phyloP scores from a whole-genome alignment of 2,329 filamentous ascomycete species.

The Zalaria obscura region DNA sequence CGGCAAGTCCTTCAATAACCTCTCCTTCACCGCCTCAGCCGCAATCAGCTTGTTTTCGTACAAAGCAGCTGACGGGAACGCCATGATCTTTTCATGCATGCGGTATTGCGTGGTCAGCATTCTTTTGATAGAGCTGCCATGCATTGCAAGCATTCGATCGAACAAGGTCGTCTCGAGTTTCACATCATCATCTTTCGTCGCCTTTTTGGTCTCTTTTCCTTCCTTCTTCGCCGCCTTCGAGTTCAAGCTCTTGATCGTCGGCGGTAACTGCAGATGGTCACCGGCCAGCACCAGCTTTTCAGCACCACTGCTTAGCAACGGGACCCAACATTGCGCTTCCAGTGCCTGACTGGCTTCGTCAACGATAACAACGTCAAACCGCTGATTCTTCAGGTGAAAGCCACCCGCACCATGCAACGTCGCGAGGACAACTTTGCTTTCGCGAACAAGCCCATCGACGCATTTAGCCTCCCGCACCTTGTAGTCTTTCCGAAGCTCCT shows the following conservation, averaged over 20 bases:
- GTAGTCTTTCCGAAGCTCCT: conserved; percentile 76
- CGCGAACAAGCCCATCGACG: conserved; percentile 57
- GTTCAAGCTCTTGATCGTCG: conserved; percentile 73
- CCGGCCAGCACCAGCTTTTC: conserved; percentile 82
- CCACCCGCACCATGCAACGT: conserved; percentile 88
- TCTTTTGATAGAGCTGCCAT: conserved; percentile 72
- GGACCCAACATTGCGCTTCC: conserved; percentile 95
- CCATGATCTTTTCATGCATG: conserved; percentile 95
- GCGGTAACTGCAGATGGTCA: conserved; percentile 86
- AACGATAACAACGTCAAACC: conserved; percentile 88
- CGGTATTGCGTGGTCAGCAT: conserved; percentile 97
- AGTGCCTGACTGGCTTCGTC: conserved; percentile 93
- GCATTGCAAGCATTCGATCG: conserved; percentile 68
- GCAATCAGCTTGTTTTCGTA: conserved; percentile 75
- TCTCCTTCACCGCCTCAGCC: conserved; percentile 59
- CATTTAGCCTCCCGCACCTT: conserved; percentile 72
- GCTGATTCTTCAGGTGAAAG: conserved; percentile 61
- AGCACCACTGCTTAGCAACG: conserved; percentile 54
- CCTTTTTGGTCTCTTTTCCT: conserved; percentile 27
- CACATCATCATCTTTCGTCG: conserved; percentile 20
- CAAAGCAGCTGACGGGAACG: conserved; percentile 76
- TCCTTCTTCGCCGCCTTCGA: conserved; percentile 22
- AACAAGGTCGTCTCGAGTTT: conserved; percentile 79
- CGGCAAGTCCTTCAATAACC: conserved; percentile 62
- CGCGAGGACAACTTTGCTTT: conserved; percentile 77